Base-by-base conservation (phyloP, 1,284 basidiomycete species). In the Ustilago esculenta region DNA sequence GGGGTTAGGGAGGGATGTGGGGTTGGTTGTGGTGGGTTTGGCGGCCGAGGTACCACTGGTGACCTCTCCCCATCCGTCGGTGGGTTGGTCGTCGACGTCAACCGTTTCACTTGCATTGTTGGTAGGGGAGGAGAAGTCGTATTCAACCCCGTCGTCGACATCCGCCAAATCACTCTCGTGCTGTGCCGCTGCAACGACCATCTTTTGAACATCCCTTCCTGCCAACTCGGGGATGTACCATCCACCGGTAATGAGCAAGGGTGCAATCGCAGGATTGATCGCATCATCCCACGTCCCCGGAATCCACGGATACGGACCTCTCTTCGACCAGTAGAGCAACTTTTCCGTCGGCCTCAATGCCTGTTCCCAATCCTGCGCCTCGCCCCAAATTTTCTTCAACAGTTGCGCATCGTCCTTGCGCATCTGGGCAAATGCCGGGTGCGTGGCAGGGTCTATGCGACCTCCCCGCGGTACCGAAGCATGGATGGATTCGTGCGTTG, bases 391-490 rank as follows among this genome's bases (percentile, higher is more conserved):
- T 29, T 17, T 4, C 10, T 52, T 35, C 35, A 76, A 35, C 9
- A 21, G 15, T 3, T 21, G 25, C 2, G 42, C 29, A 23, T 68
- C 55, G 10, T 46, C n/a, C 8, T 17, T 17, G 1, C 68, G 27
- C 14, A 76, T 24, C 21, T 66, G 43, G 8, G 36, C 53, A 30
- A 75, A 73, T 7, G 43, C 48, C 18, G 49, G 51, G 4, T 57
- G 42, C 1, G 49, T 54, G 2, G 43, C 27, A 10, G 37, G 37
- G 17, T 51, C 15, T 15, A 74, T 55, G 4, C 69, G 24, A 0
- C 65, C 73, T 3, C 67, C 64, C 1, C 54, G 43, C n/a, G 59
- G 40, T 2, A 76, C 68, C 11, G 60, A 66, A n/a, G 73, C 48
- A 27, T 76, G 73, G 32, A 76, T 53, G 2, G 47, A 21, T 34